Percentiles rank a stretch among this genome's conserved stretches.
Evolutionary conservation across 495 filamentous ascomycete species (phyloP).

Genomic region (Aspergillus avenaceus): DNA sequence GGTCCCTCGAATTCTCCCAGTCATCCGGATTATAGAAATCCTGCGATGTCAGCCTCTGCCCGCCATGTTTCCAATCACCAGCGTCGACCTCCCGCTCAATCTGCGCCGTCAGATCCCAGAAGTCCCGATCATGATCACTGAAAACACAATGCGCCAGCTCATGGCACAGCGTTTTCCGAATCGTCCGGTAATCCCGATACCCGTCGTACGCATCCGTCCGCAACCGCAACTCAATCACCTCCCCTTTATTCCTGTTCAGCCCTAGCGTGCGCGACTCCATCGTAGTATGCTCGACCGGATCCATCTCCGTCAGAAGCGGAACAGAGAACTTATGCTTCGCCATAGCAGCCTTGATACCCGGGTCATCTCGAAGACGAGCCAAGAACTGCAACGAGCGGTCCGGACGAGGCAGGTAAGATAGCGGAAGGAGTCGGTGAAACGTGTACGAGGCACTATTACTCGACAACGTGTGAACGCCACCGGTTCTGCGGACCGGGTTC

Average conservation of each 20-base stretch:
- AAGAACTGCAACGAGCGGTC: constrained; percentile 67
- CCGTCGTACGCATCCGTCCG: constrained; percentile 93
- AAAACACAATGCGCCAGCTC: constrained; percentile 92
- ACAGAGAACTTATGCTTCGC: constrained; percentile 78
- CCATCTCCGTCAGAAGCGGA: constrained; percentile 90
- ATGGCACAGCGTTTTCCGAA: constrained; percentile 89
- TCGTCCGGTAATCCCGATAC: constrained; percentile 84
- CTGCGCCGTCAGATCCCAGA: constrained; percentile 81
- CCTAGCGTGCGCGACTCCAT: constrained; percentile 78
- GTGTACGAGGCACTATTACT: constrained; percentile 62
- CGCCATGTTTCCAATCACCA: constrained; percentile 70
- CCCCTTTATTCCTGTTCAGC: constrained; percentile 80
- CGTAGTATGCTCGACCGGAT: constrained; percentile 78
- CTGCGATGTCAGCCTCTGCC: constrained; percentile 56
- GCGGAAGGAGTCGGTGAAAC: constrained; percentile 72
- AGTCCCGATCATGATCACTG: constrained; percentile 74
- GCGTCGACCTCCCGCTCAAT: constrained; percentile 83
- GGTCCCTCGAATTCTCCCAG: constrained; percentile 44
- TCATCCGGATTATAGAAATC: constrained; percentile 70
- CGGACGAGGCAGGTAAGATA: constrained; percentile 74
- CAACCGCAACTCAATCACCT: constrained; percentile 86
- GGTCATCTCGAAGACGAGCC: constrained; percentile 70
- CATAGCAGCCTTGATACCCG: constrained; percentile 83
- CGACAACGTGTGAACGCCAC: constrained; percentile 42
- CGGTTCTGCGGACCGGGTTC: constrained; percentile 25